phyloP scores from a whole-genome alignment of 352 stramenopile genomes.

The Pythium utonaiense region DNA sequence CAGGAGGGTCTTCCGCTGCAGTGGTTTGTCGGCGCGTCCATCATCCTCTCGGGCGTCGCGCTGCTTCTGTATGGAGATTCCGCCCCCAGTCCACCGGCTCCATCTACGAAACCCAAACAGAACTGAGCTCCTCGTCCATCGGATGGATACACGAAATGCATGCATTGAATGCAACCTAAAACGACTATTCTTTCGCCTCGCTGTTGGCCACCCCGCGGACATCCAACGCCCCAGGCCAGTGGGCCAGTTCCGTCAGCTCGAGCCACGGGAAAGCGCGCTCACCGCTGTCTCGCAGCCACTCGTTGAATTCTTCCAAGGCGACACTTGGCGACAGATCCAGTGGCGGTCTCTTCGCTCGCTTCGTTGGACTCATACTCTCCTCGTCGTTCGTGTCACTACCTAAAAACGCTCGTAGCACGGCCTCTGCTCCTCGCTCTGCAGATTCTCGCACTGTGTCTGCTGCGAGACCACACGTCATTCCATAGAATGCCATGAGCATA shows the following conservation, averaged over 20 bases:
- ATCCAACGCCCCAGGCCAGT: conserved; percentile 77
- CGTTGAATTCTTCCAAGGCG: conserved; percentile 60
- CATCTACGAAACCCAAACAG: conserved; percentile 28
- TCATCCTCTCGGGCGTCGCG: conserved; percentile 69
- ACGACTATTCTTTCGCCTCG: background rate
- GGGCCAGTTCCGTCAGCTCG: conserved; percentile 67
- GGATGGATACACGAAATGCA: conserved; percentile 4
- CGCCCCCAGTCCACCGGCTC: background rate
- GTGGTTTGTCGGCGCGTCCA: conserved; percentile 70
- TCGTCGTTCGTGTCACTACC: conserved; percentile 16
- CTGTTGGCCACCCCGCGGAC: conserved; percentile 32
- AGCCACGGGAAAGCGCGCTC: conserved; percentile 75
- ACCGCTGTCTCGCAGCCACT: conserved; percentile 71
- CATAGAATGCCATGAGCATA: conserved; percentile 83
- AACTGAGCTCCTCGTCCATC: conserved; percentile 12
- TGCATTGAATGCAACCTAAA: conserved; percentile 4
- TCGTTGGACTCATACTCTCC: conserved; percentile 20
- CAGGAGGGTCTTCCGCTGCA: conserved; percentile 60
- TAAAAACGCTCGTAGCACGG: conserved; percentile 59
- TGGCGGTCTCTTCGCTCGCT: background rate
- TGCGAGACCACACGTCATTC: conserved; percentile 74
- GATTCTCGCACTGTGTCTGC: conserved; percentile 71
- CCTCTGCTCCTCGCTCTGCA: conserved; percentile 58
- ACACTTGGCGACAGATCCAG: conserved; percentile 42
- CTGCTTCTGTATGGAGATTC: conserved; percentile 67